Evolutionary conservation across 192 early-diverging fungal species (phyloP).

Genomic region (Backusella parvicylindrica): DNA sequence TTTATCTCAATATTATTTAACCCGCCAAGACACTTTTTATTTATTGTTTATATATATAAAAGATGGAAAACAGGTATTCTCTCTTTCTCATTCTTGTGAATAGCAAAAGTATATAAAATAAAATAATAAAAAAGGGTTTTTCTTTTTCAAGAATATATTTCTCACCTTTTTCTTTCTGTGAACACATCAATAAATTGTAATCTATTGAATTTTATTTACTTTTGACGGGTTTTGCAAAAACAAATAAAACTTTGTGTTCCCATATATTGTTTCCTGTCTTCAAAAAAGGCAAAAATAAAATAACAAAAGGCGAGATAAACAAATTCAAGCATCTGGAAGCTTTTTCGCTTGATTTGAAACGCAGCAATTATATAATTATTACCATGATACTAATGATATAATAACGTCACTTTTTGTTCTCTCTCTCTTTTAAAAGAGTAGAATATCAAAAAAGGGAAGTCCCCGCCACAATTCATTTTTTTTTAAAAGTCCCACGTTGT

Average conservation of each 20-base stretch:
- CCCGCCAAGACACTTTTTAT: background rate
- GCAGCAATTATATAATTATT: background rate
- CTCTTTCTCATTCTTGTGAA: too few species aligned
- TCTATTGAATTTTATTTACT: background rate
- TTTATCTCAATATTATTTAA: background rate
- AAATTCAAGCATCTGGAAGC: background rate
- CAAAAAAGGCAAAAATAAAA: too few species aligned
- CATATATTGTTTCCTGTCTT: background rate
- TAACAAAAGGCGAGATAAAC: too few species aligned
- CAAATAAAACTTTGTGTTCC: background rate
- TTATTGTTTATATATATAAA: background rate
- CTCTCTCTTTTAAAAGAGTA: too few species aligned
- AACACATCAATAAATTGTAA: constrained; percentile 3
- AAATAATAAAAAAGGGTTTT: too few species aligned
- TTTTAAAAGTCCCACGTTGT: background rate
- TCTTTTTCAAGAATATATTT: background rate
- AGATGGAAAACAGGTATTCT: background rate
- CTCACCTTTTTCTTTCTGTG: background rate
- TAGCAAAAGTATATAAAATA: too few species aligned
- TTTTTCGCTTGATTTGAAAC: background rate
- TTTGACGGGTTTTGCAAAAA: background rate
- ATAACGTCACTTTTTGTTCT: background rate
- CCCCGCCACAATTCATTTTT: background rate
- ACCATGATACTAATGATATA: background rate
- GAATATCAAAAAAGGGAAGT: background rate